Evolutionary conservation across 768 basidiomycete species (phyloP), one percentile per base, ranked within the genome.

Genomic region (Gloeophyllum trabeum): DNA sequence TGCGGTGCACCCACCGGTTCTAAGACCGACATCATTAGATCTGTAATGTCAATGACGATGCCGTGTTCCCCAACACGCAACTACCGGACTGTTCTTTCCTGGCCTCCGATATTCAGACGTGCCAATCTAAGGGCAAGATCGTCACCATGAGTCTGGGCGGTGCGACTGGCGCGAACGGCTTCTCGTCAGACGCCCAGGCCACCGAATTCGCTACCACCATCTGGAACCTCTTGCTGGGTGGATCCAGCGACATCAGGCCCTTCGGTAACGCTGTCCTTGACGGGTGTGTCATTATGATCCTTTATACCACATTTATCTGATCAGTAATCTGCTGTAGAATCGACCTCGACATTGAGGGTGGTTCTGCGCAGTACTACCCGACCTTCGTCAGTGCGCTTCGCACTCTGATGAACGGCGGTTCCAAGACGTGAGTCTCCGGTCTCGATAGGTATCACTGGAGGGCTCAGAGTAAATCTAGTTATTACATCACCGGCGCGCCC

Each of bases 321-420:
- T 3, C 22, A 18, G 6, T 16, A 14, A 5, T 18, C 18, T 14
- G 3, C 12, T 12, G 7, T 26, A 62, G 62, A 21, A 49, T 84
- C 47, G 83, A 87, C 55, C 65, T 87, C 24, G 83, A 85, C 54
- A 81, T 87, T 47, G 82, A 86, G 58, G 73, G 76, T n/a, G 82
- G 82, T 14, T 54, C 53, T 4, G 52, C 59, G 3, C 35, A 42
- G 10, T 47, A 57, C 45, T 60, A 51, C 45, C 41, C 48, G 4
- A 44, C 53, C 7, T 60, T 61, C 48, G 69, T 81, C 26, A 76
- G 67, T 45, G 55, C 64, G 42, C 70, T 81, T 35, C 69, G 74
- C 6, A 67, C 73, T 3, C 65, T 76, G 26, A 58, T 71, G 21
- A 62, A 56, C 40, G 65, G 67, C 24, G 67, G 71, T 6, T 68